Base-by-base conservation (phyloP, 2,329 filamentous ascomycete genomes). In the Fusarium falciforme region DNA sequence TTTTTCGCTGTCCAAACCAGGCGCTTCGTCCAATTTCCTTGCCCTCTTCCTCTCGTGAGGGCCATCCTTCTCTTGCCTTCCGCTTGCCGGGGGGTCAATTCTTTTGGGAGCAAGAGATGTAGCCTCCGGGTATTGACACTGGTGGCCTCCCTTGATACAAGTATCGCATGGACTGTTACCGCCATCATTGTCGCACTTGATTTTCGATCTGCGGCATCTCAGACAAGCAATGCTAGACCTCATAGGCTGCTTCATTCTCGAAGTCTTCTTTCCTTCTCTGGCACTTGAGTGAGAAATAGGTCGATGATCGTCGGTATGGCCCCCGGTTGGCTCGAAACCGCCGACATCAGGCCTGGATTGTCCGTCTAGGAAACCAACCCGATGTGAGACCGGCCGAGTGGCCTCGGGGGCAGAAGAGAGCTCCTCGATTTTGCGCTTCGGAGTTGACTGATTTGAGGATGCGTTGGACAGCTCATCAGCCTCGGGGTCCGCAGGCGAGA, bases 121-220 rank as follows among this genome's bases (percentile, higher is more conserved):
- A 2, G 77, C 68, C 17, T 90, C 85, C 10, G 93, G 92, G 81
- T 95, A 94, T 71, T 89, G 89, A 80, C 94, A 96, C 68, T 93
- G 89, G 79, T 93, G 89, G 52, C 91, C 90, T 60, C 90, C 90
- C 68, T 91, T 91, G 79, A 92, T 89, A 80, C 94, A 97, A 14
- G 91, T 91, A 71, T 93, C 90, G 84, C 94, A 97, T 17, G 89
- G 90, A 17, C 90, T 91, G 71, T 89, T 89, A 66, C 92, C 89
- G 69, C 93, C 93, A 75, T 89, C 89, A 83, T 96, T 96, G 82
- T 94, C 91, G 84, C 94, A 97, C 83, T 96, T 96, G 80, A 96
- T 94, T 84, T 96, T 97, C 80, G 93, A 94, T 77, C 90, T 90
- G 67, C 94, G 89, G 80, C 94, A 96, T 72, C 90, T 88, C 70